Conservation (phyloP, 1,284 basidiomycete genomes). For the Fistulinella cinereoalba region DNA sequence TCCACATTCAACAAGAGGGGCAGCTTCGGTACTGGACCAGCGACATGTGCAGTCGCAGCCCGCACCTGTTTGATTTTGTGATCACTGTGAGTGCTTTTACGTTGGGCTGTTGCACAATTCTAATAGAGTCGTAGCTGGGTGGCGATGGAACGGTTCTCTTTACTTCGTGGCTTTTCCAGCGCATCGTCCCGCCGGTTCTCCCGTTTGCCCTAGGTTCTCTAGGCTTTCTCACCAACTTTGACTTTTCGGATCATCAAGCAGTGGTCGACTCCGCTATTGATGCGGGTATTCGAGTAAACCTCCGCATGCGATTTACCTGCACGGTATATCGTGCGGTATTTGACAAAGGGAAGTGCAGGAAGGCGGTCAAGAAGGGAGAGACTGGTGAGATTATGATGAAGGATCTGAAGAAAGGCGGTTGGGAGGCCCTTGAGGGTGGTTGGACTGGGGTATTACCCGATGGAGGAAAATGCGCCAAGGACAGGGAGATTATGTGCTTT, state of each 20-base stretch:
- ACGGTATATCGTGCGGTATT: slow-evolving; percentile 92
- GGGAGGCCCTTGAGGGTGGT: slow-evolving; percentile 90
- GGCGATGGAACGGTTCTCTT: slow-evolving; percentile 99
- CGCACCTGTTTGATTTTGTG: slow-evolving; percentile 97
- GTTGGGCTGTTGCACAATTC: slow-evolving; percentile 7
- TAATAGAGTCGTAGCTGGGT: slow-evolving; percentile 62
- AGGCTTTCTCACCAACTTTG: slow-evolving; percentile 98
- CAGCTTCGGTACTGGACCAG: slow-evolving; percentile 97
- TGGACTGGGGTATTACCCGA: slow-evolving; percentile 44
- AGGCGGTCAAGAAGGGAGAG: slow-evolving; percentile 86
- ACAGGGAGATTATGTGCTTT: slow-evolving; percentile 98
- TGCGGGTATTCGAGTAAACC: slow-evolving; percentile 92
- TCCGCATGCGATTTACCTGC: slow-evolving; percentile 99
- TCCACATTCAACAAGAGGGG: slow-evolving; percentile 60
- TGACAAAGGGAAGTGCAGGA: slow-evolving; percentile 65
- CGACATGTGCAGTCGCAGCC: slow-evolving; percentile 90
- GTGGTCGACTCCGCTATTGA: slow-evolving; percentile 92
- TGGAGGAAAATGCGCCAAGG: slow-evolving; percentile 56
- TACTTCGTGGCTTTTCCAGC: slow-evolving; percentile 99
- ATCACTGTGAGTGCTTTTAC: slow-evolving; percentile 69
- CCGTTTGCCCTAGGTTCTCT: slow-evolving; percentile 98
- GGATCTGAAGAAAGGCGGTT: slow-evolving; percentile 82
- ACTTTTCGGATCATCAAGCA: slow-evolving; percentile 83
- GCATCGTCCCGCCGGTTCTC: slow-evolving; percentile 95
- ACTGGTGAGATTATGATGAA: slow-evolving; percentile 96